A percentile compares a stretch with the other conserved stretches of the same genome.
Evolutionary conservation across 768 basidiomycete genomes (phyloP).

Genomic region (Leccinellum albellum): DNA sequence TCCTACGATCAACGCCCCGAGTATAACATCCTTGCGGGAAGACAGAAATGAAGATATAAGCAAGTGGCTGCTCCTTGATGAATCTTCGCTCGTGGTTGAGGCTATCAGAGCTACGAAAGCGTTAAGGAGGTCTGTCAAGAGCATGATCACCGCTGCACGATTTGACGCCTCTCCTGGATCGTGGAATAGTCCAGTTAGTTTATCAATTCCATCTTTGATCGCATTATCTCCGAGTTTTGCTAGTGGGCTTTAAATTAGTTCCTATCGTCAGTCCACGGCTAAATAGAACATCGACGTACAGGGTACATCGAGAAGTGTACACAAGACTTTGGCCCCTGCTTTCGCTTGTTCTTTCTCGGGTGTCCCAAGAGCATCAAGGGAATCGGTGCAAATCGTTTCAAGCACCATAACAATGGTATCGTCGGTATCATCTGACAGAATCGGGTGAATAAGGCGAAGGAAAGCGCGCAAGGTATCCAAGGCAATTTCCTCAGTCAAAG

Average conservation of each 20-base stretch:
- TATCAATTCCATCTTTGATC: slow-evolving; percentile 64
- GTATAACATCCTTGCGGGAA: slow-evolving; percentile 71
- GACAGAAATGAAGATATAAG: slow-evolving; percentile 38
- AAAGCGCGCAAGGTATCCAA: slow-evolving; percentile 68
- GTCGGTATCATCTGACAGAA: slow-evolving; percentile 36
- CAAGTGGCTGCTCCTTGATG: slow-evolving; percentile 29
- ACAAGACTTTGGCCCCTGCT: slow-evolving; percentile 81
- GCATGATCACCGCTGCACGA: slow-evolving; percentile 60
- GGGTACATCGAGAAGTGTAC: slow-evolving; percentile 72
- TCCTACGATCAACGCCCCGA: slow-evolving; percentile 61
- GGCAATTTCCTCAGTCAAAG: slow-evolving; percentile 68
- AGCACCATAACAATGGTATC: slow-evolving; percentile 52
- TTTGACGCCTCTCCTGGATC: slow-evolving; percentile 65
- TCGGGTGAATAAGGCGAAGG: slow-evolving; percentile 67
- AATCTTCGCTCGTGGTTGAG: not conserved
- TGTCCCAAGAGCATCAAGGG: slow-evolving; percentile 73
- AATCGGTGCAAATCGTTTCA: slow-evolving; percentile 75
- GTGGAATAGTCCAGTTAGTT: slow-evolving; percentile 73
- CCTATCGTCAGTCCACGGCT: not conserved
- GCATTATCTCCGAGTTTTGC: slow-evolving; percentile 69
- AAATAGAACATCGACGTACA: slow-evolving; percentile 44
- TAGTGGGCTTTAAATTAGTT: slow-evolving; percentile 28
- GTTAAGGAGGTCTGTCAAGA: slow-evolving; percentile 63
- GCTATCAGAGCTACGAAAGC: slow-evolving; percentile 29
- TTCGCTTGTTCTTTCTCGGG: slow-evolving; percentile 93